Evolutionary conservation across 2,329 filamentous ascomycete species (phyloP), one percentile per base, ranked within the genome.

Genomic region (Dichotomopilus funicola): DNA sequence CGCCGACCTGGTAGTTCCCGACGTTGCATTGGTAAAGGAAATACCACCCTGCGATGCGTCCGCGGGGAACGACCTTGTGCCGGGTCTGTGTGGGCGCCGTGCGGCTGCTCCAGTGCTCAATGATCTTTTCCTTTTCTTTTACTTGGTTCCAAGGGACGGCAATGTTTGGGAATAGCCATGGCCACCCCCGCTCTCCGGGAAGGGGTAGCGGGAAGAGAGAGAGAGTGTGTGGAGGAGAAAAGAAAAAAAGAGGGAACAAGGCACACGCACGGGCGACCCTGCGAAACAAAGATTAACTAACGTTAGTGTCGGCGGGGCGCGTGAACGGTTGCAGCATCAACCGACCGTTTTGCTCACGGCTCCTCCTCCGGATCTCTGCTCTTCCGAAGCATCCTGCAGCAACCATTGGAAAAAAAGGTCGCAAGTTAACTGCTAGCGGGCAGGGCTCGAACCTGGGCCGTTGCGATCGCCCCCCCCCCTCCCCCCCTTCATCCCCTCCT

Each of bases 1-100:
- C 57, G 57, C 51, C 57, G 57, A 59, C 57, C 57, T 59, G 49
- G 41, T 33, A 38, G 35, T 53, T 54, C 51, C 56, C 56, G 52
- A 53, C 6, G 56, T 55, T 58, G 35, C 49, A 52, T 53, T 55
- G 52, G 51, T 54, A 51, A 49, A 46, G 34, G 4, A 7, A 33
- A 41, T 46, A 47, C 36, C 46, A 49, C 50, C 49, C 41, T 9
- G 41, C 35, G 37, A 40, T 49, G 50, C 40, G 45, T 40, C 45
- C 49, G 51, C 43, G 43, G 42, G 36, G 35, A 48, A 5, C 19
- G 19, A 27, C 19, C 19, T 27, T 27, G 19, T 27, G 19, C 19
- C 19, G 19, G 36, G 35, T 33, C 44, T 19, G 11, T 27, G 46
- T 40, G 38, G 38, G 33, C 19, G 19, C 19, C 19, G 19, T 27